Evolutionary conservation across 306 rosid genomes (phyloP).

Genomic region (Acmispon strigosus): DNA sequence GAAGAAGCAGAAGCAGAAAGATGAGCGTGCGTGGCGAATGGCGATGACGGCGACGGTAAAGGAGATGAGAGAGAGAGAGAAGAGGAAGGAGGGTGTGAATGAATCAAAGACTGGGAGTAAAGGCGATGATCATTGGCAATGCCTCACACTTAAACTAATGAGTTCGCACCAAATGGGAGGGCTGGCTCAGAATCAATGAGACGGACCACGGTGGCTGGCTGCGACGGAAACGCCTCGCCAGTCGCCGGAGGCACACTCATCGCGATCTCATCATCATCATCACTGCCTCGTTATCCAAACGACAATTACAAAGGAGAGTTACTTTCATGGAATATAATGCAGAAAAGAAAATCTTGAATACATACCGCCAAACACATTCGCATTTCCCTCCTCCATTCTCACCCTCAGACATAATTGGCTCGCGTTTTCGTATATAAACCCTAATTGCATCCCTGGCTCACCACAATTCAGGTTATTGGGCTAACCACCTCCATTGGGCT

Average conservation of each 20-base stretch:
- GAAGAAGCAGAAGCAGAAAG: no score
- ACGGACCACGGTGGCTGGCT: not conserved
- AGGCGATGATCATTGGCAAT: not conserved
- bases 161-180: not conserved
- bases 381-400: no score
- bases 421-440: no score
- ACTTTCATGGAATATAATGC: not conserved
- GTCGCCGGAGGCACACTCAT: not conserved
- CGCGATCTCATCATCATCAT: not conserved
- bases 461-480: no score
- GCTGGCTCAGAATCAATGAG: not conserved
- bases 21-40: not conserved
- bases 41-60: not conserved
- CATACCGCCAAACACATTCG: not conserved
- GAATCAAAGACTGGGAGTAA: not conserved
- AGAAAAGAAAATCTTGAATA: not conserved
- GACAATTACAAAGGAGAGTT: no score
- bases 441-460: no score
- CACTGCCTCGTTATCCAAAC: not conserved
- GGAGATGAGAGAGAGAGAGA: not conserved
- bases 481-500: no score
- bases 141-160: not conserved
- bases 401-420: no score
- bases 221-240: not conserved
- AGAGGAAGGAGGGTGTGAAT: not conserved